Base-by-base conservation (phyloP, 805 yeast species). In the Teunomyces funiuensis region DNA sequence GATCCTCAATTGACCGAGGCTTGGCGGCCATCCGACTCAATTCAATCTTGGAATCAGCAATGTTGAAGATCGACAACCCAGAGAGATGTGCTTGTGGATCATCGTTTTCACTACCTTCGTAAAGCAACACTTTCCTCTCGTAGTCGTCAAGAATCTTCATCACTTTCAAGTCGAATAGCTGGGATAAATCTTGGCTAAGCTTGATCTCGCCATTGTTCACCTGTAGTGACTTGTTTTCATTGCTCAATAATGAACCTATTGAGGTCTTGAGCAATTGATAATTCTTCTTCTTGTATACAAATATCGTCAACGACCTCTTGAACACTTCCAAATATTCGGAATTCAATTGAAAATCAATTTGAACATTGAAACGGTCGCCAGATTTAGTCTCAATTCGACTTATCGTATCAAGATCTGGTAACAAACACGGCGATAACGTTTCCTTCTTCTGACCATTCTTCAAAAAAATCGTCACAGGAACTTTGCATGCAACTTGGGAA, bases 401-500 rank as follows among this genome's bases (percentile, higher is more conserved):
- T 6, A 88, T 79, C 0, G 63, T 62, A 10, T 70, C 66, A 20
- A 84, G 52, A 22, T 76, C 74, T 0, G 96, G 93, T 30, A 89
- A 55, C 33, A 88, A 61, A 46, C 85, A 79, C 0, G 97, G 97
- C 0, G 93, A 66, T 6, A 55, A 41, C 5, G 71, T 39, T 2
- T 57, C 55, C 28, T 61, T 40, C 3, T 51, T 37, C 5, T 60
- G 36, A 1, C 81, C 80, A 52, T 71, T 55, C 20, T 63, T 63
- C 43, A 72, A 46, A 29, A 30, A 61, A 43, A 60, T 74, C 50
- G 36, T 67, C 53, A 59, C 79, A 28, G 64, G 75, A 26, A 61
- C 70, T 47, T 76, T 72, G 11, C 79, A 69, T 0, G 88, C 82
- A 28, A 66, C 71, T 4, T 71, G 76, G 0, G 83, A 74, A 15